Evolutionary conservation across 495 filamentous ascomycete genomes (phyloP).

Genomic region (Annulohypoxylon nitens): DNA sequence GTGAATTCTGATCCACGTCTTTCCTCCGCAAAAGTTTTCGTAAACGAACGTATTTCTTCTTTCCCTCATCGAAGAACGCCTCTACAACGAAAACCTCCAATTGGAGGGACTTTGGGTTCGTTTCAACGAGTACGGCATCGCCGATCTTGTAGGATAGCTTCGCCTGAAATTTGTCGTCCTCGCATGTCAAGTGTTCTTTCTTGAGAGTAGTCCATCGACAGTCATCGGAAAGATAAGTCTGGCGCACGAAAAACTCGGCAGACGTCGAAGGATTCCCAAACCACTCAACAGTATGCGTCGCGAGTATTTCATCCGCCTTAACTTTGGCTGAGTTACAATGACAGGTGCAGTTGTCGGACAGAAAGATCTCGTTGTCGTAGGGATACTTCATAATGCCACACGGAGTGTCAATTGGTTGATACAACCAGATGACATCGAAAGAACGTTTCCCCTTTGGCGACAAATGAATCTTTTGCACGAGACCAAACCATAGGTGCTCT

Average conservation of each 20-base stretch:
- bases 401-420: conserved; percentile 74
- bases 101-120: conserved; percentile 31
- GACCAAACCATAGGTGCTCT: conserved; percentile 71
- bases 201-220: conserved; percentile 66
- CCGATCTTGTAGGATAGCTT: conserved; percentile 57
- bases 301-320: conserved; percentile 64
- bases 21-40: conserved; percentile 61
- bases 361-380: conserved; percentile 76
- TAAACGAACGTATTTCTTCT: conserved; percentile 54
- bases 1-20: conserved; percentile 54
- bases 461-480: conserved; percentile 69
- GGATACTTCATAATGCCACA: conserved; percentile 74
- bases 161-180: conserved; percentile 38
- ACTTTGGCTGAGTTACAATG: conserved; percentile 56
- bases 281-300: conserved; percentile 68
- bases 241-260: conserved; percentile 73
- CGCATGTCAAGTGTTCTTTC: conserved; percentile 59
- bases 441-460: conserved; percentile 49
- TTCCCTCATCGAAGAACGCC: conserved; percentile 53
- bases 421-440: conserved; percentile 79
- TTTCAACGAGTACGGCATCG: conserved; percentile 67
- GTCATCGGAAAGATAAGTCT: conserved; percentile 69
- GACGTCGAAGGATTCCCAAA: conserved; percentile 58
- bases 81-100: conserved; percentile 71
- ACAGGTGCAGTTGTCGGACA: conserved; percentile 83